Evolutionary conservation across 148 eudicot genomes (phyloP).

Genomic region (Gaultheria prostrata): DNA sequence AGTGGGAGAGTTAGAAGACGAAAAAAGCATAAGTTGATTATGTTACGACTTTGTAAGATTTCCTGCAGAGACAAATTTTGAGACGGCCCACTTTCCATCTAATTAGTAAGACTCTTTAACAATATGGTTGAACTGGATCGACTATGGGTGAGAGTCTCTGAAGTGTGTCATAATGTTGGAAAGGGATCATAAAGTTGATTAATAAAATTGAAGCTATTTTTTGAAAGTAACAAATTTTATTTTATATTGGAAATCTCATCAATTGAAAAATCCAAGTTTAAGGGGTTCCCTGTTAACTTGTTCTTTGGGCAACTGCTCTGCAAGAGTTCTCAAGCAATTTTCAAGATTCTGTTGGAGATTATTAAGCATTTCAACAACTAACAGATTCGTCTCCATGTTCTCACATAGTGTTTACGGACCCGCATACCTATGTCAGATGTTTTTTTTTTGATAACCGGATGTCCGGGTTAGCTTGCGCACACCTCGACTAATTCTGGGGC

Average conservation of each 20-base stretch:
- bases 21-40: background rate
- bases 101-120: background rate
- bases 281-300: background rate
- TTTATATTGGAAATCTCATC: background rate
- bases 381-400: background rate
- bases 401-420: background rate
- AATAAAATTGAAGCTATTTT: background rate
- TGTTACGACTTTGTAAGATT: background rate
- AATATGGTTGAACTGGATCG: background rate
- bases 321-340: background rate
- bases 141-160: background rate
- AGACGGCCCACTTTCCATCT: background rate
- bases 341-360: background rate
- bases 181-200: background rate
- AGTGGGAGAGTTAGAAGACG: background rate
- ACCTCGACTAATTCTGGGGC: too few species aligned
- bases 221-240: background rate
- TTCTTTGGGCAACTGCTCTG: background rate
- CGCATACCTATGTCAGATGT: background rate
- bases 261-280: background rate
- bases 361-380: background rate
- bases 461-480: too few species aligned
- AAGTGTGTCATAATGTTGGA: background rate
- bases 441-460: too few species aligned
- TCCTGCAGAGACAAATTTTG: background rate